phyloP scores from a whole-genome alignment of 768 basidiomycete genomes.

The Tephrocybe sp. region DNA sequence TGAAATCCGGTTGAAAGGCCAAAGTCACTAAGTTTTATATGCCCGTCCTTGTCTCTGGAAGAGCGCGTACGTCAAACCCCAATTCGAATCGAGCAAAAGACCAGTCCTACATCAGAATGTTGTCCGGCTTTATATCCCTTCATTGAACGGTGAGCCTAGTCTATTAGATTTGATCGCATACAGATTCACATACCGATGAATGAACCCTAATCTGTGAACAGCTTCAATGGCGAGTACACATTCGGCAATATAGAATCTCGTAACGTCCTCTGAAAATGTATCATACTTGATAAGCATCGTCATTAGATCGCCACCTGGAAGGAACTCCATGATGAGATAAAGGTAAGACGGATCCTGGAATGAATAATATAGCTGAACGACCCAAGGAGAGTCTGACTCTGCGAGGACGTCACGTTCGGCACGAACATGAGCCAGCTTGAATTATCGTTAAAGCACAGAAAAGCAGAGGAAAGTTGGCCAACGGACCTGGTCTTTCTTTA shows the following conservation, averaged over 20 bases:
- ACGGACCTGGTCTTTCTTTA: conserved; percentile 94
- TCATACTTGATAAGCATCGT: conserved; percentile 99
- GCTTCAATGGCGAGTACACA: conserved; percentile 97
- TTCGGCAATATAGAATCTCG: conserved; percentile 98
- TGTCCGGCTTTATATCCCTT: conserved; percentile 99
- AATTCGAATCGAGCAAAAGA: conserved; percentile 31
- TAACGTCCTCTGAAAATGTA: conserved; percentile 97
- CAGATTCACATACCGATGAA: conserved; percentile 70
- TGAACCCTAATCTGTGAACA: conserved; percentile 95
- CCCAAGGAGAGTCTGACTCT: conserved; percentile 94
- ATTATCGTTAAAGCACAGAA: neutral
- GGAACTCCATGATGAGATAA: conserved; percentile 98
- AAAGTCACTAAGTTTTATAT: conserved; percentile 98
- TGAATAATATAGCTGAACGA: conserved; percentile 96
- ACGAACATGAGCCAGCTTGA: conserved; percentile 92
- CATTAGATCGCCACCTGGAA: conserved; percentile 98
- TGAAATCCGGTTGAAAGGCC: conserved; percentile 99
- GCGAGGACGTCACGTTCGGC: conserved; percentile 97
- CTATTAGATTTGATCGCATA: neutral
- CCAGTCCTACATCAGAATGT: conserved; percentile 57
- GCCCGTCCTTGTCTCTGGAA: conserved; percentile 81
- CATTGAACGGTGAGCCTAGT: conserved; percentile 4
- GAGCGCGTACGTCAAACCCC: conserved; percentile 3
- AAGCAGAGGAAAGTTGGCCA: conserved; percentile 1
- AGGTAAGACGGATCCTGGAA: conserved; percentile 93